These are phyloP conservation scores for Ballota nigra DNA, from an alignment of 257 asterid species.

Conservation along the genomic window DNA sequence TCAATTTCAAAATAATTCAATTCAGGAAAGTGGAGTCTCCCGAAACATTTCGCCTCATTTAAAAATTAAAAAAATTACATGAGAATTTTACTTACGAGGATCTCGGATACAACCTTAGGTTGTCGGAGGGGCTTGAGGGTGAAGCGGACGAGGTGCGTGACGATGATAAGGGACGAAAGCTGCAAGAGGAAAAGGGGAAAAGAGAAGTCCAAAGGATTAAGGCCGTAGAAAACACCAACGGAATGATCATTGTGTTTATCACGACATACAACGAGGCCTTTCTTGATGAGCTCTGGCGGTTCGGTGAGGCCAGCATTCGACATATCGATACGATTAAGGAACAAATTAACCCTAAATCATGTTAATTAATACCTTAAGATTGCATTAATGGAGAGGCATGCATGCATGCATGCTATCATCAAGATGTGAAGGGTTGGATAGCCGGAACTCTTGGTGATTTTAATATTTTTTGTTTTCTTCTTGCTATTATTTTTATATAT, in stretches of 20 bases:
- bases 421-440: not conserved
- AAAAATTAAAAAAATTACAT: not conserved
- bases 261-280: slow-evolving; percentile 40
- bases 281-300: slow-evolving; percentile 11
- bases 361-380: not conserved
- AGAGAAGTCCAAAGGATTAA: slow-evolving; percentile 56
- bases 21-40: too few species aligned
- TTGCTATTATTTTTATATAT: not conserved
- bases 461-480: not conserved
- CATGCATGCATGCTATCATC: not conserved
- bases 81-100: slow-evolving; percentile 47
- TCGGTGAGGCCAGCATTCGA: not conserved
- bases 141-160: slow-evolving; percentile 42
- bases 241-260: slow-evolving; percentile 22
- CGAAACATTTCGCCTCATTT: too few species aligned
- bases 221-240: slow-evolving; percentile 73
- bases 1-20: too few species aligned
- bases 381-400: not conserved
- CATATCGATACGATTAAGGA: not conserved
- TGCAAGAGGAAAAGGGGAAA: slow-evolving; percentile 55
- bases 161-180: slow-evolving; percentile 27
- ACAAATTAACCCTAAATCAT: not conserved
- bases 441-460: not conserved
- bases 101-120: slow-evolving; percentile 58
- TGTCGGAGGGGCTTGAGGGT: slow-evolving; percentile 73